A percentile compares a stretch with the other conserved stretches of the same genome.
Conservation (phyloP, 2,329 filamentous ascomycete species). For the Aureobasidium lini region DNA sequence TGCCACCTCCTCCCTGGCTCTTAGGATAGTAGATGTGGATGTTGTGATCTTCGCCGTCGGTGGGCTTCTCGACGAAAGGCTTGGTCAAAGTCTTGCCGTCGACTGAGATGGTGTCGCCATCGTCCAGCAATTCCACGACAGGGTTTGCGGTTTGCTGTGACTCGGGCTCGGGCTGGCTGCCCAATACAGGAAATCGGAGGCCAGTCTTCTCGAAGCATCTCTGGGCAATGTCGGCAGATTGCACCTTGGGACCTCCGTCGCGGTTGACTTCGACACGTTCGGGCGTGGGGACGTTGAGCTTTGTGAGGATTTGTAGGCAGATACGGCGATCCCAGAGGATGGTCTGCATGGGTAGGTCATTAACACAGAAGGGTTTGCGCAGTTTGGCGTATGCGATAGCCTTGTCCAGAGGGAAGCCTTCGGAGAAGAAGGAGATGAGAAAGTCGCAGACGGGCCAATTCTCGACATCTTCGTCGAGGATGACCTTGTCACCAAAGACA, state of each 20-base stretch:
- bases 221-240: constrained; percentile 71
- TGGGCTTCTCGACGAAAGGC: constrained; percentile 96
- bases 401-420: constrained; percentile 93
- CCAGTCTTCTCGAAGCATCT: constrained; percentile 76
- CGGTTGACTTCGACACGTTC: constrained; percentile 83
- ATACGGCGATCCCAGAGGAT: constrained; percentile 91
- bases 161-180: constrained; percentile 9
- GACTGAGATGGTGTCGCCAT: constrained; percentile 79
- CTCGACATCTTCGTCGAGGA: constrained; percentile 90
- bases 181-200: constrained; percentile 38
- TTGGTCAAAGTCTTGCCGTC: constrained; percentile 78
- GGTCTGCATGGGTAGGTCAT: constrained; percentile 95
- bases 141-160: constrained; percentile 10
- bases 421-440: constrained; percentile 95
- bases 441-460: constrained; percentile 97
- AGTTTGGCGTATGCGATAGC: constrained; percentile 92
- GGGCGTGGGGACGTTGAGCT: constrained; percentile 83
- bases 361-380: constrained; percentile 93
- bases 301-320: constrained; percentile 80
- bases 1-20: constrained; percentile 76
- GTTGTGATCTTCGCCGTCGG: constrained; percentile 97
- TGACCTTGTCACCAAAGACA: constrained; percentile 98
- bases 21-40: constrained; percentile 96
- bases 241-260: constrained; percentile 76
- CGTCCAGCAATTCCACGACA: constrained; percentile 78